Conservation (phyloP, 2,329 filamentous ascomycete genomes). For the Tolypocladium ophioglossoides region DNA sequence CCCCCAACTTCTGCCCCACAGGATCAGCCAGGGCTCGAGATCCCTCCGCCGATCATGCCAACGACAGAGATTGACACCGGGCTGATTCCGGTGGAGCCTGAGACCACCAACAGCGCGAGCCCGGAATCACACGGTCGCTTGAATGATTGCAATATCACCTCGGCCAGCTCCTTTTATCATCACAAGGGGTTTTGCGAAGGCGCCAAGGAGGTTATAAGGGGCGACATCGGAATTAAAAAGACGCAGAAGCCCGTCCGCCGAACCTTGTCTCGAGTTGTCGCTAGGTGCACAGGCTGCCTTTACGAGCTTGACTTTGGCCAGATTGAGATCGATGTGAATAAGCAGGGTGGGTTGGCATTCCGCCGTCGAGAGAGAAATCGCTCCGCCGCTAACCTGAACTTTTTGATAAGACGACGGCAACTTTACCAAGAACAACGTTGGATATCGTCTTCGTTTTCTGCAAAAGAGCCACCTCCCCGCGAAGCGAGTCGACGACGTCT, state of each 20-base stretch:
- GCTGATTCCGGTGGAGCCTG: constrained; percentile 11
- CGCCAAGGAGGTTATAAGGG: constrained; percentile 37
- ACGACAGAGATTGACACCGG: constrained; percentile 6
- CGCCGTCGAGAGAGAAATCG: background rate
- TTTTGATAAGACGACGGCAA: constrained; percentile 25
- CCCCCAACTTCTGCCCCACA: background rate
- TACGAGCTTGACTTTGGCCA: constrained; percentile 43
- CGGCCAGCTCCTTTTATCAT: constrained; percentile 38
- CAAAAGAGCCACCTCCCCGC: constrained; percentile 44
- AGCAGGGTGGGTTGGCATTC: constrained; percentile 27
- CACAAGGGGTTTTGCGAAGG: constrained; percentile 46
- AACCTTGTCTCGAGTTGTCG: constrained; percentile 18
- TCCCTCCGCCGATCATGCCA: background rate
- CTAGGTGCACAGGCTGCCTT: constrained; percentile 41
- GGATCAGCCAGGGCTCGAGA: constrained; percentile 1
- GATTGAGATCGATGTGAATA: constrained; percentile 40
- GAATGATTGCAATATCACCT: constrained; percentile 30
- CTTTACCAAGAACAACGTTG: constrained; percentile 32
- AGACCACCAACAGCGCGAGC: background rate
- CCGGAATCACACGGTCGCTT: background rate
- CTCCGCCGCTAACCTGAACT: background rate
- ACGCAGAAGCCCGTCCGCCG: constrained; percentile 35
- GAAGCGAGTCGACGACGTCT: constrained; percentile 37
- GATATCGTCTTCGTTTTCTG: constrained; percentile 43
- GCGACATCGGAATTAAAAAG: constrained; percentile 38